Evolutionary conservation across 1,139 yeast species (phyloP).

Genomic region (Insectozyma bohioensis): DNA sequence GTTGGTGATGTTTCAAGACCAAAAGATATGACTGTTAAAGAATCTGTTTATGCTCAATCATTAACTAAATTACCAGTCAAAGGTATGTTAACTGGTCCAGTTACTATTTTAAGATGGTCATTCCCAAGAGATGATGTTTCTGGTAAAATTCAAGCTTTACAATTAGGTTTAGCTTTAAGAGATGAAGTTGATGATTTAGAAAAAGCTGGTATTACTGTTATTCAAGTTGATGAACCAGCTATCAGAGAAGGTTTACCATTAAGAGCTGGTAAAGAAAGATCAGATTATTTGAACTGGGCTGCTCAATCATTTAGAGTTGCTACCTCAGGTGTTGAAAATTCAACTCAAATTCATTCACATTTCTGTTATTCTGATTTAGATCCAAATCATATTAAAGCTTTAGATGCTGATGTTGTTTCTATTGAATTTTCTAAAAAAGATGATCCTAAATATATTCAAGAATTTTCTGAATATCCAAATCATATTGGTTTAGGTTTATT

Average conservation of each 20-base stretch:
- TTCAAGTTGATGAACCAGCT: constrained; percentile 99
- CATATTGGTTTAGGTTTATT: constrained; percentile 99
- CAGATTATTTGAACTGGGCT: constrained; percentile 97
- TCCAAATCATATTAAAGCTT: constrained; percentile 98
- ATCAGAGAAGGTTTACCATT: constrained; percentile 99
- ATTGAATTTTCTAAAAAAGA: constrained; percentile 99
- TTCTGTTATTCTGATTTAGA: constrained; percentile 99
- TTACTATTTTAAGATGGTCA: constrained; percentile 99
- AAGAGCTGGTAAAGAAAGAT: constrained; percentile 96
- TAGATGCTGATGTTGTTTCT: constrained; percentile 98
- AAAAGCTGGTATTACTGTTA: constrained; percentile 96
- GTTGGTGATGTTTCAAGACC: constrained; percentile 99
- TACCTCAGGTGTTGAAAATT: constrained; percentile 94
- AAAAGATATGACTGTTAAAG: constrained; percentile 97
- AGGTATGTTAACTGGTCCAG: constrained; percentile 99
- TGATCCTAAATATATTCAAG: constrained; percentile 95
- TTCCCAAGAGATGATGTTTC: constrained; percentile 99
- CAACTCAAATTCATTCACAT: constrained; percentile 98
- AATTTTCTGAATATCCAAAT: constrained; percentile 98
- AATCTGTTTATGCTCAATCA: constrained; percentile 98
- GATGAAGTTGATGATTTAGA: constrained; percentile 98
- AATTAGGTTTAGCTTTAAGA: constrained; percentile 96
- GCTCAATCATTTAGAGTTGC: constrained; percentile 99
- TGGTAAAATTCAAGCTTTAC: constrained; percentile 92
- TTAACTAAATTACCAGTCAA: constrained; percentile 93